Evolutionary conservation across 495 filamentous ascomycete genomes (phyloP), one percentile per base, ranked within the genome.

Genomic region (Podospora pseudopauciseta): DNA sequence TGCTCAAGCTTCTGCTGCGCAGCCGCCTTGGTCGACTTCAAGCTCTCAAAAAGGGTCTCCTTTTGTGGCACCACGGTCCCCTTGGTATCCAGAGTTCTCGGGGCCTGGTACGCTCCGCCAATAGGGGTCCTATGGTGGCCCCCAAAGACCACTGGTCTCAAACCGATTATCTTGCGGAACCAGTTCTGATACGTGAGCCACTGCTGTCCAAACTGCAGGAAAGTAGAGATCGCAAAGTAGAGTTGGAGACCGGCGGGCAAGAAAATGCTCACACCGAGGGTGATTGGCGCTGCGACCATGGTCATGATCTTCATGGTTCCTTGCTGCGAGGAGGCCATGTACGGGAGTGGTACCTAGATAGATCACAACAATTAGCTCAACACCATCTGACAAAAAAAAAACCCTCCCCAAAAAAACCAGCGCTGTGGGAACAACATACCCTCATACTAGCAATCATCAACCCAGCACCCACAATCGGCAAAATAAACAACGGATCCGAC

Each of bases 191-290:
- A 80, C 61, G 92, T 80, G 1, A 88, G 19, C n/a, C 76, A 71
- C 1, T 86, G 74, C 76, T 96, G 92, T 13, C 77, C 58, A 28
- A 86, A 70, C 18, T 87, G 85, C 32, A 91, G 77, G 0, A 84
- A 0, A 63, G 87, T 84, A 1, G 87, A 82, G 23, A 81, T 65
- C 57, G 85, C 73, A 79, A 99, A 93, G 77, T 89, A 91, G 57
- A 92, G 78, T 73, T 93, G 90, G 5, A 96, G 71, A 6, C 82
- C 86, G 15, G 87, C 87, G 0, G 94, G 91, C 74, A 90, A 82
- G 72, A 79, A 88, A 4, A 81, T 72, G 59, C 91, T 89, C 71
- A 93, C 85, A 9, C 82, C 11, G 30, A 91, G 80, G 26, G 87
- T 85, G 2, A 94, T 9, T 0, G 82, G 74, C 11, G 92, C 89